Evolutionary conservation across 1,284 basidiomycete species (phyloP), one percentile per base, ranked within the genome.

Genomic region (Trichosporon sp.): DNA sequence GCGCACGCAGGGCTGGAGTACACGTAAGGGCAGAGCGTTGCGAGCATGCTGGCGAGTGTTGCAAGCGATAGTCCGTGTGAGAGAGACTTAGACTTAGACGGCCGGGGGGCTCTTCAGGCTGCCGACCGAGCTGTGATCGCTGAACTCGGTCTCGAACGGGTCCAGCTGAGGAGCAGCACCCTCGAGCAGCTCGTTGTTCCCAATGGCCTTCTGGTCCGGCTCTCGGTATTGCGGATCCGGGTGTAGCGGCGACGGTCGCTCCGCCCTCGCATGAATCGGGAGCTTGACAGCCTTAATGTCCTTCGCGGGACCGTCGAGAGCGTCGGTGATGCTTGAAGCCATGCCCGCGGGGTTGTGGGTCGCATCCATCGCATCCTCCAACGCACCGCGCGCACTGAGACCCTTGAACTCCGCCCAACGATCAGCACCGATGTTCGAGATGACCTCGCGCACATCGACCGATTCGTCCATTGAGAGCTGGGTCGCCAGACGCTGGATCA

Each of bases 291-390:
- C 52, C 11, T 62, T 16, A 0, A 16, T 27, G 16, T 56, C 7
- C 29, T 56, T 29, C 5, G 21, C 56, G 9, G 56, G 13, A 13
- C 27, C 8, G 10, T 27, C 23, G 16, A 67, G 59, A 74, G 60
- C 71, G 88, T 91, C 88, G 86, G 87, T 88, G 4, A 95, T 89
- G 3, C 89, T 68, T 1, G 82, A 70, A 71, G 92, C 89, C 69
- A 92, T 92, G 74, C 88, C 86, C 71, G 86, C 88, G 73, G 92
- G 78, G 16, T 91, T 91, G 58, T 85, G 83, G 8, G 86, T 85
- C 74, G 91, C 91, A 11, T 89, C 89, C 21, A 23, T 25, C 21
- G 29, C 40, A 8, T 56, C 31, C 21, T 23, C 54, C 13, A 67
- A 54, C 11, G 58, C 60, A 10, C 36, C 19, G 3, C 23, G 37